A percentile compares a stretch with the other conserved stretches of the same genome.
phyloP scores from a whole-genome alignment of 148 eudicot genomes.

The Rhododendron williamsianum region DNA sequence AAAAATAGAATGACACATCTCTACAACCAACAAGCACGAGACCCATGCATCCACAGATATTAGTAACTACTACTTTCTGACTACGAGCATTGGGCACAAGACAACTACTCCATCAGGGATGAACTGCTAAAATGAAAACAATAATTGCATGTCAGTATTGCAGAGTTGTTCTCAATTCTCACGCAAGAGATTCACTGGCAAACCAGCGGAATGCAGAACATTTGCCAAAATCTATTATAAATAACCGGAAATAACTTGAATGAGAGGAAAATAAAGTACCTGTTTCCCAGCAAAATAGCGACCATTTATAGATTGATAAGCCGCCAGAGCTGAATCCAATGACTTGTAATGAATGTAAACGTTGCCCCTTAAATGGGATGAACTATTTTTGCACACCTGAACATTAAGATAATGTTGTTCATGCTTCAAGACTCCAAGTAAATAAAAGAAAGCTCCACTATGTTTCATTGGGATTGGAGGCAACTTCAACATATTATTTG shows the following conservation, averaged over 20 bases:
- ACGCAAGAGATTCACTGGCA: neutral
- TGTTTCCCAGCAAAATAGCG: conserved; percentile 95
- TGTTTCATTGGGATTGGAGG: neutral
- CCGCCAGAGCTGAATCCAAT: conserved; percentile 72
- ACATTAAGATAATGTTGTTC: conserved; percentile 2
- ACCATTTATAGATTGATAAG: conserved; percentile 73
- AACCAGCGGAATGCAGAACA: neutral
- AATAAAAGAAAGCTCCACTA: neutral
- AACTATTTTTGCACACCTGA: conserved; percentile 91
- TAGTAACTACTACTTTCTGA: neutral
- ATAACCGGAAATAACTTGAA: neutral
- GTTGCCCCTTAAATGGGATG: conserved; percentile 90
- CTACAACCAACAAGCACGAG: neutral
- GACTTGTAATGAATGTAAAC: conserved; percentile 85
- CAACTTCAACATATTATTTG: neutral
- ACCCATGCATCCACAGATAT: neutral
- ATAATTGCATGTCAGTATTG: neutral
- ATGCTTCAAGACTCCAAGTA: neutral
- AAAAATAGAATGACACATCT: neutral
- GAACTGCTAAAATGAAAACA: neutral
- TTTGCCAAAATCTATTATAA: neutral
- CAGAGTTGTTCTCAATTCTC: neutral
- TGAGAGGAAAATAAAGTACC: conserved; percentile 32
- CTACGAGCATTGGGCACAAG: neutral
- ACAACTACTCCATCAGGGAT: neutral